Evolutionary conservation across 177 flowering plant genomes (phyloP), one percentile per base, ranked within the genome.

Genomic region (Vitis hybrid): DNA sequence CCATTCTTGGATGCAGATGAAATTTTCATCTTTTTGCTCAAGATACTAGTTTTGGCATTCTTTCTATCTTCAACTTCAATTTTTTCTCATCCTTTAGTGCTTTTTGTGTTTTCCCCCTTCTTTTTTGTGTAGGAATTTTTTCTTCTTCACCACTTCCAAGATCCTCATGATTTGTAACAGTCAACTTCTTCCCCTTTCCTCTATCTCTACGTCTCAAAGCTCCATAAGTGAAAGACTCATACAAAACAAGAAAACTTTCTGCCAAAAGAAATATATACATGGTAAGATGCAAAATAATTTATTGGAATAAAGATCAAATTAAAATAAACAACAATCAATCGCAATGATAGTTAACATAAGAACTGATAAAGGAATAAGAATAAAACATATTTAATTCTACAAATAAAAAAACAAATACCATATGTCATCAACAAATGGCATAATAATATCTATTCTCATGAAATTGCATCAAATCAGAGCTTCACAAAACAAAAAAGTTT

Each of bases 121-220:
- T 71, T 75, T 78, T 84, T 22, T 79, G 82, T 2, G 69, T 67
- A 8, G 85, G 87, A 73, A 79, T 74, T 48, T 76, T 81, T 60
- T 84, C 85, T 66, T 84, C 85, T 71, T 84, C 86, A 22, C 84
- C 84, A 72, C 84, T 81, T 62, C 72, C 82, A 50, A 70, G 13
- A 70, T 83, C 87, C 5, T 79, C 81, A 15, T 77, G 74, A 70
- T 70, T 76, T 58, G 55, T 62, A 53, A 56, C 73, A 51, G 69
- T 77, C 67, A 75, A 29, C 77, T 79, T 81, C 75, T 78, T 84
- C 33, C 78, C 83, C 71, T 81, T 84, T 62, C 83, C 87, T 72
- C 83, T 79, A 52, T 81, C 81, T 78, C 85, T 77, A 64, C 82
- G 60, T 70, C 51, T 66, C 65, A 74, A 48, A 68, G 50, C 57